phyloP scores from a whole-genome alignment of 2,329 filamentous ascomycete species.

The Graphilbum ipis-grandicollis region DNA sequence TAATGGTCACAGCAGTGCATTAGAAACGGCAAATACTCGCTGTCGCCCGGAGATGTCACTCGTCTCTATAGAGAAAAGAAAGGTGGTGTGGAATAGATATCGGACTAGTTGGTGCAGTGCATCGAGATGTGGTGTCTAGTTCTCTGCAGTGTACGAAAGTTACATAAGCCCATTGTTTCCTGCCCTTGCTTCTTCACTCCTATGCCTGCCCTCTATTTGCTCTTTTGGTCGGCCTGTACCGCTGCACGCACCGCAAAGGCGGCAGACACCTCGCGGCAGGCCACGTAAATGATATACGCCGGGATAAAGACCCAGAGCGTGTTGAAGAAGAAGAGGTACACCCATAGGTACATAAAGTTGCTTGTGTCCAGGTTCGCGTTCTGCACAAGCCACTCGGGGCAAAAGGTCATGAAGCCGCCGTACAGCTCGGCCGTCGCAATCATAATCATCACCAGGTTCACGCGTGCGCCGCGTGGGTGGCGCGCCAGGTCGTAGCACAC shows the following conservation, averaged over 20 bases:
- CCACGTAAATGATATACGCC: slow-evolving; percentile 38
- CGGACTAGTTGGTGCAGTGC: too few relatives aligned
- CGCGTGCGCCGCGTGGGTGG: slow-evolving; percentile 27
- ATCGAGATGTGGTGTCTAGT: too few relatives aligned
- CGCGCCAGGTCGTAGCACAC: slow-evolving; percentile 43
- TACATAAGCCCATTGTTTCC: too few relatives aligned
- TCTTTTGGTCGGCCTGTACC: slow-evolving; percentile 16
- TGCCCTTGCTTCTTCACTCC: background rate
- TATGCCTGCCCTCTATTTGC: slow-evolving; percentile 9
- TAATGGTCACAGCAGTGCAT: too few relatives aligned
- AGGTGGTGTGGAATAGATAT: too few relatives aligned
- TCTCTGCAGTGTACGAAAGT: too few relatives aligned
- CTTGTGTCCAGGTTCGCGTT: slow-evolving; percentile 44
- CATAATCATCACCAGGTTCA: slow-evolving; percentile 45
- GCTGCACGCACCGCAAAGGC: slow-evolving; percentile 27
- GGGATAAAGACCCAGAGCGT: slow-evolving; percentile 50
- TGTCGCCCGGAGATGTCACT: too few relatives aligned
- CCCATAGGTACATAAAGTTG: slow-evolving; percentile 53
- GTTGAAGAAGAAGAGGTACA: slow-evolving; percentile 54
- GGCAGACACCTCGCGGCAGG: slow-evolving; percentile 33
- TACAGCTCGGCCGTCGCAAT: slow-evolving; percentile 50
- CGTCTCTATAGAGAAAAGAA: too few relatives aligned
- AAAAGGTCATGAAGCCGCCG: slow-evolving; percentile 55
- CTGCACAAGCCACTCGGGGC: slow-evolving; percentile 48
- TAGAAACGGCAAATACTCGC: too few relatives aligned